Evolutionary conservation across 2,329 filamentous ascomycete species (phyloP).

Genomic region (Septoria petroselini): DNA sequence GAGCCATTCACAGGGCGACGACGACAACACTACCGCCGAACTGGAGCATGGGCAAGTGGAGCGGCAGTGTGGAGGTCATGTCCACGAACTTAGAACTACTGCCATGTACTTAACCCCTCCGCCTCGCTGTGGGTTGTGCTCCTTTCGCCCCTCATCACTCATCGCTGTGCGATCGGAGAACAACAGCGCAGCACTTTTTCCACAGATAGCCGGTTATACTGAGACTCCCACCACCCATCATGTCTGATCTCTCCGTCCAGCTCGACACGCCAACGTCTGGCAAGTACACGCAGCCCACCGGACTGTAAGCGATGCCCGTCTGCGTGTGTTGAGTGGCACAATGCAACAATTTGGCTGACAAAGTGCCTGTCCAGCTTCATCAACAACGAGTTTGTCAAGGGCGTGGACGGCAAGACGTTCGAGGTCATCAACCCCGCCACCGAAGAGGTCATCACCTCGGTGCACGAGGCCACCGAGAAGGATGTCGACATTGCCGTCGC

Average conservation of each 20-base stretch:
- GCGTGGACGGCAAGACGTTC: conserved; percentile 83
- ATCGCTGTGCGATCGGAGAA: conserved; percentile 28
- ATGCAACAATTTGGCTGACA: background rate
- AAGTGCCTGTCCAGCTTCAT: conserved; percentile 65
- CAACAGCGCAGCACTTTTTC: conserved; percentile 11
- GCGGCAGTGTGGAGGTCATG: conserved; percentile 20
- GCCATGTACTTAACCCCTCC: conserved; percentile 29
- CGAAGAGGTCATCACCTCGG: conserved; percentile 79
- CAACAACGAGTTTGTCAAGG: conserved; percentile 86
- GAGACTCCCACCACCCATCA: conserved; percentile 21
- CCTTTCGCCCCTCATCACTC: conserved; percentile 13
- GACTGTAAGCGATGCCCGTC: conserved; percentile 49
- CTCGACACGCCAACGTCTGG: conserved; percentile 67
- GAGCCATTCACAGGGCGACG: conserved; percentile 15
- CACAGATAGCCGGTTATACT: conserved; percentile 27
- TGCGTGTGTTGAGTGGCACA: background rate
- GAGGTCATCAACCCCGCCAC: conserved; percentile 86
- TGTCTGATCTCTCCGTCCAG: conserved; percentile 53
- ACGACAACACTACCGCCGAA: conserved; percentile 11
- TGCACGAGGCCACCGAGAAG: conserved; percentile 84
- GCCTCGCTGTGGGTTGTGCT: conserved; percentile 13
- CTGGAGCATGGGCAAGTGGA: conserved; percentile 30
- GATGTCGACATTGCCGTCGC: conserved; percentile 76
- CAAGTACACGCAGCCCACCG: conserved; percentile 54
- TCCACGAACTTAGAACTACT: conserved; percentile 1